Conservation (phyloP, 2,329 filamentous ascomycete species). For the Diaporthe vaccinii region DNA sequence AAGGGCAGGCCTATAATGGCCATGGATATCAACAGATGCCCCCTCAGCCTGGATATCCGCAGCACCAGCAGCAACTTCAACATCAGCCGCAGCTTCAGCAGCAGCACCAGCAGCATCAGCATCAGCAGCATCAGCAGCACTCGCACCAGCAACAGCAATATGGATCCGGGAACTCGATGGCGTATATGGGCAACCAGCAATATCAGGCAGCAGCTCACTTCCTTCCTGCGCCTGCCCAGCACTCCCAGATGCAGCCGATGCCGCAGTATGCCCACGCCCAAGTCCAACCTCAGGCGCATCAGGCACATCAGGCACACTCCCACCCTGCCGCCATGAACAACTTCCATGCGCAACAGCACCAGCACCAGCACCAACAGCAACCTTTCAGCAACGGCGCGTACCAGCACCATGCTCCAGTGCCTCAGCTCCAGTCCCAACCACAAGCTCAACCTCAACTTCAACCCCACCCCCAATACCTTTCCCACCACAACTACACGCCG, state of each 20-base stretch:
- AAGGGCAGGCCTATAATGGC: conserved; percentile 39
- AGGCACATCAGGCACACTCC: conserved; percentile 46
- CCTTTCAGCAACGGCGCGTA: conserved; percentile 46
- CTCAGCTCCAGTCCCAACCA: conserved; percentile 37
- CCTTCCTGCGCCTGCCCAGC: conserved; percentile 42
- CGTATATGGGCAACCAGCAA: conserved; percentile 41
- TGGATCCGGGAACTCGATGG: conserved; percentile 40
- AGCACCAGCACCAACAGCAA: conserved; percentile 42
- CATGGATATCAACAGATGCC: conserved; percentile 39
- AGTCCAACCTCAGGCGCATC: conserved; percentile 48
- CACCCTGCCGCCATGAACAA: conserved; percentile 45
- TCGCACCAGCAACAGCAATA: conserved; percentile 45
- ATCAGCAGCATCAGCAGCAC: conserved; percentile 47
- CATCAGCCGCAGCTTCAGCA: conserved; percentile 42
- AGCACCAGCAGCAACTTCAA: conserved; percentile 43
- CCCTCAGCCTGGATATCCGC: conserved; percentile 41
- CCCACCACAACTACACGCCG: conserved; percentile 53
- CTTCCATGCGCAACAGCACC: conserved; percentile 45
- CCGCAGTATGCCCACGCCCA: conserved; percentile 44
- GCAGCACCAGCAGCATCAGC: conserved; percentile 44
- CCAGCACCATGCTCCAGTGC: conserved; percentile 39
- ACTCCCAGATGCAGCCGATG: conserved; percentile 45
- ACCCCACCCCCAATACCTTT: conserved; percentile 31
- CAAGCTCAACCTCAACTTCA: conserved; percentile 38
- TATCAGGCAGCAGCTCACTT: conserved; percentile 45